Evolutionary conservation across 768 basidiomycete species (phyloP).

Genomic region (Mrakia frigida): DNA sequence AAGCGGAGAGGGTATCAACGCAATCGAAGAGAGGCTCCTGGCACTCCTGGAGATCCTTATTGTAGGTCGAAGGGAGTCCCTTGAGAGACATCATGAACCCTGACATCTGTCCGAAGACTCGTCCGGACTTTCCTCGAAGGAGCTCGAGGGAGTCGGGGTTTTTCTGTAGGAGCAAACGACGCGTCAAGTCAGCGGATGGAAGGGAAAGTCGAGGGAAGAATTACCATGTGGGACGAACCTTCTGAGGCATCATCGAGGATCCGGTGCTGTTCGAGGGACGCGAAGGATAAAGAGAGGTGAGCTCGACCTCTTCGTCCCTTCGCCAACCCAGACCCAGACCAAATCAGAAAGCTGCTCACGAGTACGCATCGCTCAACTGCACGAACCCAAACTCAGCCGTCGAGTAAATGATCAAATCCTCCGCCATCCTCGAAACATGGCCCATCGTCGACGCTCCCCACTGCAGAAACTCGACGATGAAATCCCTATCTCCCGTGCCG

Average conservation of each 20-base stretch:
- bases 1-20: conserved; percentile 81
- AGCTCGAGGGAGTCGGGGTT: conserved; percentile 77
- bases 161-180: conserved; percentile 1
- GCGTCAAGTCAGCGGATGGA: no score
- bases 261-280: conserved; percentile 64
- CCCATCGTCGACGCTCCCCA: conserved; percentile 89
- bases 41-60: conserved; percentile 98
- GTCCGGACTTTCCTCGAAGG: conserved; percentile 88
- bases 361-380: conserved; percentile 93
- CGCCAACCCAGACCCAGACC: neutral
- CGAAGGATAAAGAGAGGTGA: neutral
- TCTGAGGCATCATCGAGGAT: conserved; percentile 99
- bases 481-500: conserved; percentile 95
- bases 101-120: conserved; percentile 93
- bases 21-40: conserved; percentile 96
- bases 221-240: conserved; percentile 57
- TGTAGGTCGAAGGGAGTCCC: conserved; percentile 96
- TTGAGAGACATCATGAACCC: conserved; percentile 97
- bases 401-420: conserved; percentile 94
- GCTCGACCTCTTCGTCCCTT: neutral
- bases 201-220: neutral
- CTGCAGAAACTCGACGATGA: conserved; percentile 94
- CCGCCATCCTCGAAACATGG: conserved; percentile 89
- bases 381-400: conserved; percentile 97
- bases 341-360: conserved; percentile 50